Conservation (phyloP, 1,284 basidiomycete genomes). For the Vanrija sp. region DNA sequence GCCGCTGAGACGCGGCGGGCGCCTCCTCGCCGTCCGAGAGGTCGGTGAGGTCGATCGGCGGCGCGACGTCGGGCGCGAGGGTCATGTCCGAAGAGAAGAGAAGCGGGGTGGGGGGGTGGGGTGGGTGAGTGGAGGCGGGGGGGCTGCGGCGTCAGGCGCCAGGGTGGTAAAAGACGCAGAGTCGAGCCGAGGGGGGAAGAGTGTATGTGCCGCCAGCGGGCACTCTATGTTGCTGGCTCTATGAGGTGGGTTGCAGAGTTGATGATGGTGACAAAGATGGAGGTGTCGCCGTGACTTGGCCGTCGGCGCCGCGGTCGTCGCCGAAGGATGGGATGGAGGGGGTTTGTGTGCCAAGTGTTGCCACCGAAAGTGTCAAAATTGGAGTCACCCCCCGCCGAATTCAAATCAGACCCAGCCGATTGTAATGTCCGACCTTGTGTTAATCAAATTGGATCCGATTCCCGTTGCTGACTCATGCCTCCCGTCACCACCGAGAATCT, state of each 20-base stretch:
- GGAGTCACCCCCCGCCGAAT: background rate
- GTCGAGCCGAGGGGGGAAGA: too few relatives aligned
- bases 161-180: too few relatives aligned
- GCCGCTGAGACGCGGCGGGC: background rate
- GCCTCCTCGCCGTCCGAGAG: constrained; percentile 10
- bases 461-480: background rate
- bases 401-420: too few relatives aligned
- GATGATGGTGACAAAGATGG: background rate
- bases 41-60: constrained; percentile 13
- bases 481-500: background rate
- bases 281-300: background rate
- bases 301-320: too few relatives aligned
- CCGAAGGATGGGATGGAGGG: background rate
- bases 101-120: too few relatives aligned
- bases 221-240: background rate
- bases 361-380: background rate
- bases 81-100: too few relatives aligned
- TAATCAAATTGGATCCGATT: too few relatives aligned
- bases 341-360: background rate
- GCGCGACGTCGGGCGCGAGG: too few relatives aligned
- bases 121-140: too few relatives aligned
- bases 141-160: too few relatives aligned
- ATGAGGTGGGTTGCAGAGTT: background rate
- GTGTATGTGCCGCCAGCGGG: too few relatives aligned
- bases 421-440: too few relatives aligned